Evolutionary conservation across 768 basidiomycete species (phyloP), one percentile per base, ranked within the genome.

Genomic region (Termitomyces sp.): DNA sequence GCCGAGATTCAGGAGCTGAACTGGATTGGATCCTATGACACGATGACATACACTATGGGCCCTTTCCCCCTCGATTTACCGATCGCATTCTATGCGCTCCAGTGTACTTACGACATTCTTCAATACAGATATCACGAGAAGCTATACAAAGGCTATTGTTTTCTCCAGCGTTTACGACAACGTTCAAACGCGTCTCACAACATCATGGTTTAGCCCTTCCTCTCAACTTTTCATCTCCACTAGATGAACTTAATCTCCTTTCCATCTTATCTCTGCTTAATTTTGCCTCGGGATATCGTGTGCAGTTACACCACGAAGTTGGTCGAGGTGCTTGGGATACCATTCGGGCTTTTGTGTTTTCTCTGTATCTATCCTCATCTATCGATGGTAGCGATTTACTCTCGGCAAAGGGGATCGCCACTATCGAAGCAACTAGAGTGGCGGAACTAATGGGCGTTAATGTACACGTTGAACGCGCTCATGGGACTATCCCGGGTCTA

Each of bases 261-360:
- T 83, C 86, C 42, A 69, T 90, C 7, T 81, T 94, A 39, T 83
- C 86, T 2, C 76, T 94, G 15, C 77, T 96, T 32, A 94, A 94
- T 67, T 91, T 94, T 66, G 89, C 80, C 5, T 90, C 89, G 1
- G 89, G 89, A 33, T 94, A 89, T 68, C 87, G 90, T 23, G 74
- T 77, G 5, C 82, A 86, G 5, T 77, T 95, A 36, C 91, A 90
- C 67, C 69, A 71, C 13, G 81, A 83, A 53, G 87, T 87, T 3
- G 83, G 85, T 13, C 83, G 90, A 39, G 91, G 92, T 20, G 90
- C 91, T 57, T 93, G 86, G 80, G 89, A 94, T 68, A 84, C 82
- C 52, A 89, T 94, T 63, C 80, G 88, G 49, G 86, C 84, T 3
- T 79, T 95, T 48, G 75, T 82, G 29, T 83, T 93, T 62, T 79